Evolutionary conservation across 768 basidiomycete genomes (phyloP), one percentile per base, ranked within the genome.

Genomic region (Antrodiella citrinella): DNA sequence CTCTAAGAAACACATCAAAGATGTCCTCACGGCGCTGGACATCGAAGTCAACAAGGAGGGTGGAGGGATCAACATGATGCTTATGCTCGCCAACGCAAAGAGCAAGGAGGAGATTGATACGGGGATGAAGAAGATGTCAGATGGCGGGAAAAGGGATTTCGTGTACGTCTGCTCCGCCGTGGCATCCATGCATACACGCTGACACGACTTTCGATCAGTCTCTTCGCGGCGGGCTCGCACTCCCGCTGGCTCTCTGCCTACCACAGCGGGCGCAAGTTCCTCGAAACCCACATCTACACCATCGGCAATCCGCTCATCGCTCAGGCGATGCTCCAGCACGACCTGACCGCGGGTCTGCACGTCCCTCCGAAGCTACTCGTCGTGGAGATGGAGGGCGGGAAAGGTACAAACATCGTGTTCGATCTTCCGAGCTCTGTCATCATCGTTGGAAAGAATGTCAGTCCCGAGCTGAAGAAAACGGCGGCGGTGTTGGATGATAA

Each of bases 261-360:
- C 15, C 26, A 19, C 25, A 44, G 30, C 4, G 48, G 44, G 13
- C 44, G 38, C 12, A 11, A 18, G 7, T 35, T 50, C 45, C 12
- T 30, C 9, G 40, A 51, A 24, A 62, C 69, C 1, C 56, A 67
- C 39, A 58, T 72, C 11, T 80, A 80, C 61, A 69, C 66, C 23
- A 65, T 77, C 49, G 77, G 77, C 15, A 78, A 78, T 59, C 78
- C 78, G 2, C 60, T 76, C 45, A 62, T 76, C 43, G 78, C 76
- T 0, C 69, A 75, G 50, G 60, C 57, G 2, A 70, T 80, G 54
- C 48, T 79, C 46, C 56, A 62, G 49, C 58, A 67, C 51, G 74
- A 78, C 51, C 55, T 70, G 40, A 62, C 62, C 13, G 71, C 67
- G 0, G 73, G 66, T 2, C 61, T 67, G 21, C 65, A 73, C 57